Evolutionary conservation across 176 grass and related monocot species (phyloP).

Genomic region (Zoysia pacifica): DNA sequence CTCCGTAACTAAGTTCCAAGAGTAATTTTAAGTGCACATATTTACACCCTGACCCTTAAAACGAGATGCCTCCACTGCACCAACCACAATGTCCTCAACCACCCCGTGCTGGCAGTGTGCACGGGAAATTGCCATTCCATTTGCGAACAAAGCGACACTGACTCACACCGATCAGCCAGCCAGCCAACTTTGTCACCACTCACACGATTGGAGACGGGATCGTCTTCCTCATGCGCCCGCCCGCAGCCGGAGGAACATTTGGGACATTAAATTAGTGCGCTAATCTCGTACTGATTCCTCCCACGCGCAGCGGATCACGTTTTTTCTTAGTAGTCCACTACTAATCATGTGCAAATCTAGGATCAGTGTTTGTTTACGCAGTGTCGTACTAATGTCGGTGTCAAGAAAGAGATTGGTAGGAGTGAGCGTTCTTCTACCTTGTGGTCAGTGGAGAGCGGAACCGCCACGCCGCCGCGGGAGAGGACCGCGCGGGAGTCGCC

Average conservation of each 20-base stretch:
- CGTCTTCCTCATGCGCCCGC: neutral
- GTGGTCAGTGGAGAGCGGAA: slow-evolving; percentile 79
- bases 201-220: neutral
- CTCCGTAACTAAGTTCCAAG: too few relatives aligned
- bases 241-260: slow-evolving; percentile 9
- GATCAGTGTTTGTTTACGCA: neutral
- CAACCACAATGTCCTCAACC: slow-evolving; percentile 21
- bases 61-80: neutral
- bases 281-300: neutral
- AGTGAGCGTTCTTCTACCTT: slow-evolving; percentile 45
- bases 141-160: neutral
- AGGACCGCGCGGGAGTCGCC: slow-evolving; percentile 82
- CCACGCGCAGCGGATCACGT: neutral
- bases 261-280: slow-evolving; percentile 5
- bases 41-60: neutral
- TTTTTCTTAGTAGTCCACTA: neutral
- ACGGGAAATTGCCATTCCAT: neutral
- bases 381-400: neutral
- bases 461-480: slow-evolving; percentile 53
- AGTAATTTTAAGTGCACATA: too few relatives aligned
- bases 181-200: neutral
- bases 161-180: neutral
- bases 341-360: neutral
- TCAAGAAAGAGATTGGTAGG: too few relatives aligned
- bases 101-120: neutral